Percentiles rank a stretch among this genome's conserved stretches.
Conservation (phyloP, 2,329 filamentous ascomycete genomes). For the Xylariales sp. region DNA sequence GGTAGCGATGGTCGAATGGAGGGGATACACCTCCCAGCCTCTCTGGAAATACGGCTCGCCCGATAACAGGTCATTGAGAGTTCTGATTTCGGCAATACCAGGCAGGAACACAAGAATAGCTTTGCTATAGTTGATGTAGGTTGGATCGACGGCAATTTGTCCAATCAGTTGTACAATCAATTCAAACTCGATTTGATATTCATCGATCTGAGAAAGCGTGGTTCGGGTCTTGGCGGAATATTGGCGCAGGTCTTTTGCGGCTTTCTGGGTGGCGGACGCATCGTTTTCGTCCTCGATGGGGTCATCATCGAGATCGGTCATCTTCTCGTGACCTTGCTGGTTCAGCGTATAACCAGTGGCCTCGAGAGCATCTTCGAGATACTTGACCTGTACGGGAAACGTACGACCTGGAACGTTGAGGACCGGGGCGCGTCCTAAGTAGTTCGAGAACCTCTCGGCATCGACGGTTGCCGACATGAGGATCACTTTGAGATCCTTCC, state of each 20-base stretch:
- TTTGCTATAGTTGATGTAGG: conserved; percentile 79
- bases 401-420: conserved; percentile 92
- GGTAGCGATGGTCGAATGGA: conserved; percentile 94
- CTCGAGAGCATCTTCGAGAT: conserved; percentile 93
- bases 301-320: conserved; percentile 74
- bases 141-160: conserved; percentile 76
- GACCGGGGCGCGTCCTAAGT: conserved; percentile 86
- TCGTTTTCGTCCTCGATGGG: conserved; percentile 62
- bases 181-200: conserved; percentile 91
- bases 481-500: conserved; percentile 89
- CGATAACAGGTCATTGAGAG: conserved; percentile 85
- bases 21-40: conserved; percentile 86
- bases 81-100: conserved; percentile 91
- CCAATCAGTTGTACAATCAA: conserved; percentile 83
- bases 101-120: conserved; percentile 95
- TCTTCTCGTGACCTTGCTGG: conserved; percentile 62
- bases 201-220: conserved; percentile 82
- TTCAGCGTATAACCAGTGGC: conserved; percentile 78
- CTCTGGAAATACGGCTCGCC: conserved; percentile 79
- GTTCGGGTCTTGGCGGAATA: conserved; percentile 83
- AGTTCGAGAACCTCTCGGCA: conserved; percentile 88
- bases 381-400: conserved; percentile 89
- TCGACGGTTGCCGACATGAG: conserved; percentile 99
- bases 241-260: conserved; percentile 72
- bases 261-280: conserved; percentile 64